These are phyloP conservation scores for Globisporangium solare DNA, from an alignment of 352 stramenopile genomes.

Conservation along the genomic window DNA sequence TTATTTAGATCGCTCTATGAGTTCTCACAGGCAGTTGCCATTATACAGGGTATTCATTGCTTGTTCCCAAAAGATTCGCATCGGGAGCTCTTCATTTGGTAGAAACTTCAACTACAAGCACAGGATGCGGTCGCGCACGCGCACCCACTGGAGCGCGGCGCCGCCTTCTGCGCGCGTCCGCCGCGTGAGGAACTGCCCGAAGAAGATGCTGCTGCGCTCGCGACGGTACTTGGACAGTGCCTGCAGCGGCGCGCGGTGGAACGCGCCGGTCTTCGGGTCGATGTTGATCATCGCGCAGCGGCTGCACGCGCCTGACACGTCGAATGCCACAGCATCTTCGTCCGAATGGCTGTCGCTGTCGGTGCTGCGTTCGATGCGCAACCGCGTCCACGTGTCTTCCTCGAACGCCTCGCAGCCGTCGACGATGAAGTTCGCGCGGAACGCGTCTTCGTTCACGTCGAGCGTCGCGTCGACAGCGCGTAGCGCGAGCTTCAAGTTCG, in stretches of 20 bases:
- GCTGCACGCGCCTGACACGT: constrained; percentile 61
- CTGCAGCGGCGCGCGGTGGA: constrained; percentile 52
- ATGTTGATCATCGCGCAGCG: constrained; percentile 86
- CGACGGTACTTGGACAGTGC: constrained; percentile 71
- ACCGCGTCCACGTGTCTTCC: constrained; percentile 61
- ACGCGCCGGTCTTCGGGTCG: constrained; percentile 58
- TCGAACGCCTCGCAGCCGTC: constrained; percentile 61
- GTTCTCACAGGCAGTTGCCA: neutral
- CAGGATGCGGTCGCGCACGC: constrained; percentile 18
- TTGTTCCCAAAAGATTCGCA: neutral
- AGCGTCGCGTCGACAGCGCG: constrained; percentile 20
- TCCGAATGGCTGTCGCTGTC: neutral
- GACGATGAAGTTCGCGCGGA: constrained; percentile 71
- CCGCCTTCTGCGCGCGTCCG: neutral
- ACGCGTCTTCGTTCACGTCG: constrained; percentile 52
- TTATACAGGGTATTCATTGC: neutral
- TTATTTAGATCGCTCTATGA: neutral
- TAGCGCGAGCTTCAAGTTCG: constrained; percentile 42
- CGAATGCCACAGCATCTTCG: constrained; percentile 21
- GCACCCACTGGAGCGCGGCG: constrained; percentile 33
- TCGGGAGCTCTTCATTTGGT: neutral
- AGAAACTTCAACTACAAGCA: constrained; percentile 23
- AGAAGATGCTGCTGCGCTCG: constrained; percentile 73
- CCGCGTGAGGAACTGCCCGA: constrained; percentile 71
- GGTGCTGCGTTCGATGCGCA: constrained; percentile 24